These are phyloP conservation scores for Nannizzia gypsea DNA, from an alignment of 2,329 filamentous ascomycete genomes.

Conservation along the genomic window DNA sequence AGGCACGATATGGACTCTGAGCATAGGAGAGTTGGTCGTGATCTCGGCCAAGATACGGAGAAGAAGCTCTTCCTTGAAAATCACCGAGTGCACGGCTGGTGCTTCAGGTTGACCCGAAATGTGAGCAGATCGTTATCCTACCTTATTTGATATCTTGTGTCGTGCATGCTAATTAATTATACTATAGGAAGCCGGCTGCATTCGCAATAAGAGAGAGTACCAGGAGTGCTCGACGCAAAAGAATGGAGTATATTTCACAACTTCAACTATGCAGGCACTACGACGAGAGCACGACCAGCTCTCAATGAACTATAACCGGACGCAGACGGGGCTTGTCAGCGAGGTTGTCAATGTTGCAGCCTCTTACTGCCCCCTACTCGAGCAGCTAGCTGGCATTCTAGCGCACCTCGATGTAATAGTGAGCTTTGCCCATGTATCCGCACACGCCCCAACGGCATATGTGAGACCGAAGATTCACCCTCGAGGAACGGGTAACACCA, in stretches of 20 bases:
- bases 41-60: conserved; percentile 83
- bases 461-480: conserved; percentile 81
- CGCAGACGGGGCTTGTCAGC: conserved; percentile 76
- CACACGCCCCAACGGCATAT: conserved; percentile 86
- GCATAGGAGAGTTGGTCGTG: conserved; percentile 61
- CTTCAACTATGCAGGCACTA: conserved; percentile 62
- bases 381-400: conserved; percentile 75
- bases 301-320: conserved; percentile 87
- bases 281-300: conserved; percentile 89
- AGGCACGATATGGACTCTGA: conserved; percentile 73
- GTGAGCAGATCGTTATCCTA: conserved; percentile 18
- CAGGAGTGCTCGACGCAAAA: conserved; percentile 97
- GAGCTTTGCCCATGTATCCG: conserved; percentile 81
- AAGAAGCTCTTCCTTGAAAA: conserved; percentile 98
- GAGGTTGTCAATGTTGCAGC: conserved; percentile 90
- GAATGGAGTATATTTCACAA: conserved; percentile 98
- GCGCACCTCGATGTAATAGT: conserved; percentile 93
- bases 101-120: conserved; percentile 79
- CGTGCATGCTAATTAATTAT: conserved; percentile 3
- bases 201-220: conserved; percentile 80
- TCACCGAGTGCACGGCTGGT: conserved; percentile 92
- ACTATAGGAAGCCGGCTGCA: conserved; percentile 64
- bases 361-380: conserved; percentile 87
- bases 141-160: neutral
- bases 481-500: conserved; percentile 74